phyloP scores from a whole-genome alignment of 768 basidiomycete species.

The Royoungia palumana region DNA sequence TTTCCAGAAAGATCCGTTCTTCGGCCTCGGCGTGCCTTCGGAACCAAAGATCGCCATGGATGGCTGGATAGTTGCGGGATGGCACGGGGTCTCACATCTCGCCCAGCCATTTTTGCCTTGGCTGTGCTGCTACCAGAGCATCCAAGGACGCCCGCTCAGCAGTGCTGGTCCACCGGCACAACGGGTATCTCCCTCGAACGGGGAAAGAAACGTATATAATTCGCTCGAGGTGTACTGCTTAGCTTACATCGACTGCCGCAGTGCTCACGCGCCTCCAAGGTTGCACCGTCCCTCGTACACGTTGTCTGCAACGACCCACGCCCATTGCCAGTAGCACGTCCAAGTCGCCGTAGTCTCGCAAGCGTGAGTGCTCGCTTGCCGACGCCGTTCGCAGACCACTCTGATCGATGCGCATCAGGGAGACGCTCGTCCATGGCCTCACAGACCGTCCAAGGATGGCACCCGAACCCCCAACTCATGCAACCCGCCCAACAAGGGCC shows the following conservation, averaged over 20 bases:
- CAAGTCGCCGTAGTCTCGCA: neutral
- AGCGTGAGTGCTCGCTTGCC: neutral
- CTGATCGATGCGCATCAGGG: slow-evolving; percentile 10
- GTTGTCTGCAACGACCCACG: too few species aligned
- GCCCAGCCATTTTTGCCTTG: slow-evolving; percentile 6
- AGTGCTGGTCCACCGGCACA: slow-evolving; percentile 10
- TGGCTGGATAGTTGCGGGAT: neutral
- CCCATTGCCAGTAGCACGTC: too few species aligned
- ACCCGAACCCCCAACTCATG: slow-evolving; percentile 34
- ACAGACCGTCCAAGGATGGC: slow-evolving; percentile 28
- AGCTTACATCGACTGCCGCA: neutral
- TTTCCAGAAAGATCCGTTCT: neutral
- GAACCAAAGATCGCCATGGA: slow-evolving; percentile 1
- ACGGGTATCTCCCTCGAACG: slow-evolving; percentile 17
- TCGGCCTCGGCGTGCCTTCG: neutral
- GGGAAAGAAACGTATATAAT: slow-evolving; percentile 2
- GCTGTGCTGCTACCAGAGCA: slow-evolving; percentile 16
- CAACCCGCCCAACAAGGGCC: slow-evolving; percentile 22
- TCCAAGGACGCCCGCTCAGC: neutral
- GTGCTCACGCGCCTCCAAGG: neutral
- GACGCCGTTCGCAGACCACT: too few species aligned
- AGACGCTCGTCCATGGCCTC: slow-evolving; percentile 18
- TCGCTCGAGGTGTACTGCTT: neutral
- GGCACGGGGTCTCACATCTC: slow-evolving; percentile 20
- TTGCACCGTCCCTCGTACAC: neutral